phyloP scores from a whole-genome alignment of 345 rosid genomes.

The Durio zibethinus region DNA sequence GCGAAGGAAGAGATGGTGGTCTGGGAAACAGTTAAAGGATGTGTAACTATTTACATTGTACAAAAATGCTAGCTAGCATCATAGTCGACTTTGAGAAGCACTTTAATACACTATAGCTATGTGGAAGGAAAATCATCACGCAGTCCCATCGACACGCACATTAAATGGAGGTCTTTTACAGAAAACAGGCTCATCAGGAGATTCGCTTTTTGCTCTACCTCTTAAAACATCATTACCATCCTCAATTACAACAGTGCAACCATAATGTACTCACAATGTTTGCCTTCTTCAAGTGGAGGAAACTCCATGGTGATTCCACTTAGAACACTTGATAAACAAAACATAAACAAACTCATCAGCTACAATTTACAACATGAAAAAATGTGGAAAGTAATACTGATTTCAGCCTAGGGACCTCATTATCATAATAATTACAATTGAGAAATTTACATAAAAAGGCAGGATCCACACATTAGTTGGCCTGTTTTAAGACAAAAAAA shows the following conservation, averaged over 20 bases:
- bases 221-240: conserved; percentile 81
- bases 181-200: conserved; percentile 95
- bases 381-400: neutral
- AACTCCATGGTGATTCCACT: conserved; percentile 73
- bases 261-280: conserved; percentile 77
- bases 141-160: conserved; percentile 65
- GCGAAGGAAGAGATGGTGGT: neutral
- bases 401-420: no score
- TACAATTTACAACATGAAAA: neutral
- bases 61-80: neutral
- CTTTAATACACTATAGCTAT: neutral
- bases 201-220: conserved; percentile 69
- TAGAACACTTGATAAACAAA: conserved; percentile 54
- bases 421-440: no score
- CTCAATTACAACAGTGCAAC: conserved; percentile 86
- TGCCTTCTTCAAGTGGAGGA: conserved; percentile 69
- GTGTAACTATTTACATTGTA: neutral
- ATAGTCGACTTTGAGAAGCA: neutral
- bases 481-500: no score
- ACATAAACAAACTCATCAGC: neutral
- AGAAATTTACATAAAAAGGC: no score
- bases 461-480: no score
- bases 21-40: neutral
- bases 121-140: conserved; percentile 19
- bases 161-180: no score